These are phyloP conservation scores for Zygotorulaspora florentina DNA, from an alignment of 805 yeast species.

Conservation along the genomic window DNA sequence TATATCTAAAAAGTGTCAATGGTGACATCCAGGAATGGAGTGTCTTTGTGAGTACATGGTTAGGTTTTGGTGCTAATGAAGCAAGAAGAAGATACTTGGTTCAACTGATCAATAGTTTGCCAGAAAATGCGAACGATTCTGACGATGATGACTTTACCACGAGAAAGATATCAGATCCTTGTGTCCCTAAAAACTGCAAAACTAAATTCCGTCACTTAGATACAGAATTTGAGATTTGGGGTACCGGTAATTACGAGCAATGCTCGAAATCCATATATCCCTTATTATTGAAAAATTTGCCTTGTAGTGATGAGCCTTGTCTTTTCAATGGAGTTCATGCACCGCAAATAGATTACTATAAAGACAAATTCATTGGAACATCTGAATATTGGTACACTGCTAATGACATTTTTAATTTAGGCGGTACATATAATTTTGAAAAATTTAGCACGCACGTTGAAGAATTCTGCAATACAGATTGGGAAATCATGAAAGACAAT, in stretches of 20 bases:
- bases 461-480: conserved; percentile 70
- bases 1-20: conserved; percentile 61
- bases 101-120: conserved; percentile 48
- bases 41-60: conserved; percentile 93
- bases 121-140: conserved; percentile 44
- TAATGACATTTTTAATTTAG: conserved; percentile 81
- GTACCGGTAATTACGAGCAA: conserved; percentile 73
- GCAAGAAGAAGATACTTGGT: conserved; percentile 72
- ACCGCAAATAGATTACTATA: conserved; percentile 74
- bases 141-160: conserved; percentile 44
- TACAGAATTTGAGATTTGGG: conserved; percentile 48
- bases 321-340: conserved; percentile 93
- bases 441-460: conserved; percentile 62
- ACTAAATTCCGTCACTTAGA: conserved; percentile 46
- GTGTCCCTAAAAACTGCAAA: conserved; percentile 64
- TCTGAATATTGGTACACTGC: conserved; percentile 98
- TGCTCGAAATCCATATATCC: conserved; percentile 76
- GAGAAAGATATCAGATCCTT: conserved; percentile 59
- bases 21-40: conserved; percentile 76
- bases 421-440: conserved; percentile 81
- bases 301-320: conserved; percentile 87
- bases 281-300: conserved; percentile 66
- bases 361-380: conserved; percentile 84
- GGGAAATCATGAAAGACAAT: conserved; percentile 55
- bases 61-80: conserved; percentile 96